A percentile compares a stretch with the other conserved stretches of the same genome.
Conservation (phyloP, 306 rosid species). For the Astragalus glycyphyllos region DNA sequence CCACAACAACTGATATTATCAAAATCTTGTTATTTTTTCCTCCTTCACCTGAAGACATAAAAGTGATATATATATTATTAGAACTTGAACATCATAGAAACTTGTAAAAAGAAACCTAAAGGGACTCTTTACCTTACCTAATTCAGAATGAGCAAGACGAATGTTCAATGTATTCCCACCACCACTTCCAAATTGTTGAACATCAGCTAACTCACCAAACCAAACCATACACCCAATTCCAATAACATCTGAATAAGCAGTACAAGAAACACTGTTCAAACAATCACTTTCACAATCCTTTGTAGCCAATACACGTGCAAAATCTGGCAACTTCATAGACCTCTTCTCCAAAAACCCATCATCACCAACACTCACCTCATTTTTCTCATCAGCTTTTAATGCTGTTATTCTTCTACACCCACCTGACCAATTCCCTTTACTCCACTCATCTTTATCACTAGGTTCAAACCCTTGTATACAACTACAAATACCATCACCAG, state of each 20-base stretch:
- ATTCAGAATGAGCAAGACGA: constrained; percentile 70
- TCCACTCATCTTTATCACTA: constrained; percentile 45
- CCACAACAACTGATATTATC: constrained; percentile 48
- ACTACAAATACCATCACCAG: constrained; percentile 45
- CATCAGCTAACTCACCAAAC: constrained; percentile 57
- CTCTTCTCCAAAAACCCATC: constrained; percentile 58
- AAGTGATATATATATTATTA: constrained; percentile 32
- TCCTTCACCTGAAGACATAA: constrained; percentile 46
- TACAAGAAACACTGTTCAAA: constrained; percentile 52
- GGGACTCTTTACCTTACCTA: constrained; percentile 45
- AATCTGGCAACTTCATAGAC: constrained; percentile 74
- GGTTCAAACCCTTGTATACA: constrained; percentile 70
- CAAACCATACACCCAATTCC: constrained; percentile 85
- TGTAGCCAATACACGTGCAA: constrained; percentile 41
- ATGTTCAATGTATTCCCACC: constrained; percentile 61
- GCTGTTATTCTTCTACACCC: constrained; percentile 67
- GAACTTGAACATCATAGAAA: constrained; percentile 34
- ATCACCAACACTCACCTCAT: constrained; percentile 39
- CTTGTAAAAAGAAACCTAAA: constrained; percentile 20
- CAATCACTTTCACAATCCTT: constrained; percentile 54
- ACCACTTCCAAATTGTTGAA: constrained; percentile 48
- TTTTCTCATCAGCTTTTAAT: constrained; percentile 50
- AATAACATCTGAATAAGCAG: constrained; percentile 58
- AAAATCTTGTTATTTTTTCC: constrained; percentile 43
- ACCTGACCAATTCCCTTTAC: constrained; percentile 49